A percentile compares a stretch with the other conserved stretches of the same genome.
These are phyloP conservation scores for Phytophthora ramorum DNA, from an alignment of 352 stramenopile genomes.

Conservation along the genomic window DNA sequence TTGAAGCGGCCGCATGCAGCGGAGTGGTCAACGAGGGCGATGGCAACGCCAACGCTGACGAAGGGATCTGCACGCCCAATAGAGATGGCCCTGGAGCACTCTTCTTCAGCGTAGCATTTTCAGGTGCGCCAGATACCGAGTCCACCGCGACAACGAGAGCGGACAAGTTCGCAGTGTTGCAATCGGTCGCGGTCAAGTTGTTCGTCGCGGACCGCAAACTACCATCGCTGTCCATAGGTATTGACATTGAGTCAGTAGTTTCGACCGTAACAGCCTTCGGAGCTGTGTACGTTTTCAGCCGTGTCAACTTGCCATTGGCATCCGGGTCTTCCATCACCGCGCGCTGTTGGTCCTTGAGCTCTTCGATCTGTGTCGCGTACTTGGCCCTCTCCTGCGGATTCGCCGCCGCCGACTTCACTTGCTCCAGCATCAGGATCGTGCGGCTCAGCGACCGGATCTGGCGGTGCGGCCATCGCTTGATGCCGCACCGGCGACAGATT, in stretches of 20 bases:
- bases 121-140: conserved; percentile 10
- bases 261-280: conserved; percentile 13
- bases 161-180: conserved; percentile 7
- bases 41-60: neutral
- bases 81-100: conserved; percentile 3
- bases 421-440: conserved; percentile 79
- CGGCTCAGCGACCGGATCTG: conserved; percentile 74
- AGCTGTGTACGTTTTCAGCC: conserved; percentile 60
- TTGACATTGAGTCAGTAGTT: conserved; percentile 6
- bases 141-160: conserved; percentile 28
- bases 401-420: conserved; percentile 55
- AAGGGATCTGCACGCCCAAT: conserved; percentile 35
- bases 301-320: conserved; percentile 61
- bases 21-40: conserved; percentile 38
- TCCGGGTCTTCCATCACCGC: conserved; percentile 76
- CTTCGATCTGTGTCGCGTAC: conserved; percentile 61
- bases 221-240: conserved; percentile 7
- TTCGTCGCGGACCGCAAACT: neutral
- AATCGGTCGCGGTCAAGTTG: neutral
- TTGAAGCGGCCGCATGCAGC: conserved; percentile 30
- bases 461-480: conserved; percentile 73
- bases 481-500: conserved; percentile 68
- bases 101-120: neutral
- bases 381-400: conserved; percentile 55
- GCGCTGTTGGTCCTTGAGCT: conserved; percentile 70